Evolutionary conservation across 345 rosid species (phyloP).

Genomic region (Theobroma cacao): DNA sequence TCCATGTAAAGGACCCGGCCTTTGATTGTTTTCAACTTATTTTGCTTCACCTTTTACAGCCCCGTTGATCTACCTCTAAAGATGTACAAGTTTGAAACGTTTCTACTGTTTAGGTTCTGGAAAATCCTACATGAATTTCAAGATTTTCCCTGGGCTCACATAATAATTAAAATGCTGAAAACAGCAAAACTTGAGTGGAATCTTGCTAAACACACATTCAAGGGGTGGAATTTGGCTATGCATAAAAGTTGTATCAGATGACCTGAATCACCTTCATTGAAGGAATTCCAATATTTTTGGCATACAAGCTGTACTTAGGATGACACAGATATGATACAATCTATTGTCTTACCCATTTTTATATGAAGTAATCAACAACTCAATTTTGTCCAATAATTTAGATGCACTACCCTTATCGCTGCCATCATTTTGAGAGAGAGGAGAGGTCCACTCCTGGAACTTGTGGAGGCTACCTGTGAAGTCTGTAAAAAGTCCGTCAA

Average conservation of each 20-base stretch:
- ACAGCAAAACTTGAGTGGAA: not conserved
- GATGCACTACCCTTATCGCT: conserved; percentile 23
- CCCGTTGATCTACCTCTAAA: no score
- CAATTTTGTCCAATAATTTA: conserved; percentile 42
- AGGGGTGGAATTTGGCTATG: not conserved
- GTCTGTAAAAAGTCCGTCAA: conserved; percentile 92
- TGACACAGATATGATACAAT: not conserved
- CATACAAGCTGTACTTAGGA: not conserved
- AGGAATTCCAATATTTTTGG: not conserved
- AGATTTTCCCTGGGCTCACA: not conserved
- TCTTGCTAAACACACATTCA: not conserved
- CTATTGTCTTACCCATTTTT: not conserved
- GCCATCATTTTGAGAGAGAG: conserved; percentile 25
- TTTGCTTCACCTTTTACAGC: no score
- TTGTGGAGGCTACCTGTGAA: conserved; percentile 81
- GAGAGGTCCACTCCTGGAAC: conserved; percentile 57
- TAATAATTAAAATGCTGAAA: not conserved
- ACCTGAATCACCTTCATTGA: not conserved
- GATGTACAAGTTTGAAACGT: no score
- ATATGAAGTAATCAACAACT: conserved; percentile 39
- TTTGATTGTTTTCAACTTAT: no score
- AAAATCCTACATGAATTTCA: no score
- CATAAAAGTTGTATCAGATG: not conserved
- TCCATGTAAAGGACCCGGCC: no score
- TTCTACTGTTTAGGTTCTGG: no score